These are phyloP conservation scores for Yamadazyma triangularis DNA, from an alignment of 1,139 yeast species.

Conservation along the genomic window DNA sequence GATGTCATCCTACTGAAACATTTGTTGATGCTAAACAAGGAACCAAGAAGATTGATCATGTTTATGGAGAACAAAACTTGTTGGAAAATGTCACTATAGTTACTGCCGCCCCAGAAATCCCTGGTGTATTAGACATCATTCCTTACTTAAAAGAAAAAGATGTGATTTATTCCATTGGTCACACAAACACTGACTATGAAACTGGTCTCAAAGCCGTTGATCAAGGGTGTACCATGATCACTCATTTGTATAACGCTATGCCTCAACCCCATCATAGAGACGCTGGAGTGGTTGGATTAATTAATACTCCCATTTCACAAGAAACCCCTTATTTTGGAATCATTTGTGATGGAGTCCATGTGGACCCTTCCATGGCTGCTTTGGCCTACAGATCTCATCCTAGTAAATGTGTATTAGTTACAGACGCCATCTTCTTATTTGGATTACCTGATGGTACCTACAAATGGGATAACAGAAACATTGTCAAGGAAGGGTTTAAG, in stretches of 20 bases:
- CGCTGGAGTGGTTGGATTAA: conserved; percentile 55
- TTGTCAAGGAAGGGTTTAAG: conserved; percentile 47
- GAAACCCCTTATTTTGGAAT: conserved; percentile 51
- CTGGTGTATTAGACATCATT: conserved; percentile 49
- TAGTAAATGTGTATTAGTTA: conserved; percentile 53
- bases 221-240: conserved; percentile 56
- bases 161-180: conserved; percentile 53
- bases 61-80: conserved; percentile 45
- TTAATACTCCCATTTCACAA: conserved; percentile 35
- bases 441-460: conserved; percentile 51
- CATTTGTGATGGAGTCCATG: conserved; percentile 61
- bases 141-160: conserved; percentile 32
- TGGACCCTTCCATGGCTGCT: conserved; percentile 53
- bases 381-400: conserved; percentile 54
- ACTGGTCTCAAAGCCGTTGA: conserved; percentile 48
- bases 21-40: conserved; percentile 45
- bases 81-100: conserved; percentile 45
- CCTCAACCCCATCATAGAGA: conserved; percentile 63
- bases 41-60: conserved; percentile 29
- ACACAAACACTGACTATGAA: conserved; percentile 47
- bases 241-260: conserved; percentile 67
- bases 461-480: conserved; percentile 45
- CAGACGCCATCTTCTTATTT: conserved; percentile 58
- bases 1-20: conserved; percentile 61
- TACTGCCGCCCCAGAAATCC: conserved; percentile 62